Percentiles rank a stretch among this genome's conserved stretches.
phyloP scores from a whole-genome alignment of 805 yeast genomes.

The Pachysolen tannophilus region DNA sequence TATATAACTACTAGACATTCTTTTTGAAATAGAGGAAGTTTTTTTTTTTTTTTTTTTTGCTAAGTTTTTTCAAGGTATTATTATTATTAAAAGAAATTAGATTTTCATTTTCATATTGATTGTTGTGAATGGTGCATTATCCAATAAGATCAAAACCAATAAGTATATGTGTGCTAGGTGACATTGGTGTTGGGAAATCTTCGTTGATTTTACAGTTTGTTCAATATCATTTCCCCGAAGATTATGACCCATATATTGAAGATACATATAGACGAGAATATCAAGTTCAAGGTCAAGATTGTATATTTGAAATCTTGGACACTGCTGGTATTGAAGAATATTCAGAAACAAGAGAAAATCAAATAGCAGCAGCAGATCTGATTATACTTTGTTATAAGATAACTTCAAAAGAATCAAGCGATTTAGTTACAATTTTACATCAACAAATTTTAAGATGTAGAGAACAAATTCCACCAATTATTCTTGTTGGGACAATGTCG shows the following conservation, averaged over 20 bases:
- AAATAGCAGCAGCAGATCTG: conserved; percentile 32
- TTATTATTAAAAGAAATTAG: too few relatives aligned
- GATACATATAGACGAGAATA: conserved; percentile 16
- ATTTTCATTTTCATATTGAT: too few relatives aligned
- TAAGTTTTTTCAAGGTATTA: too few relatives aligned
- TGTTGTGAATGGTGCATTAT: too few relatives aligned
- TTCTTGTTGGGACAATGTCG: conserved; percentile 72
- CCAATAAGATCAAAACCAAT: conserved; percentile 7
- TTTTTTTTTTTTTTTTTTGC: too few relatives aligned
- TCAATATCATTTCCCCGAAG: conserved; percentile 15
- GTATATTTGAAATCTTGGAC: conserved; percentile 51
- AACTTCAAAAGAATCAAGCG: conserved; percentile 39
- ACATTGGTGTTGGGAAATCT: conserved; percentile 24
- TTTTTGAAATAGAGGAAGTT: too few relatives aligned
- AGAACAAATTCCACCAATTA: conserved; percentile 31
- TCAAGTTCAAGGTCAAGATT: conserved; percentile 28
- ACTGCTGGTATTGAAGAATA: conserved; percentile 80
- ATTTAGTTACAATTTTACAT: conserved; percentile 23
- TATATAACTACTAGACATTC: too few relatives aligned
- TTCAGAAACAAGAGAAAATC: conserved; percentile 12
- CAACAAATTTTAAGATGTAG: conserved; percentile 76
- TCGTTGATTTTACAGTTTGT: conserved; percentile 17
- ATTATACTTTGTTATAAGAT: conserved; percentile 43
- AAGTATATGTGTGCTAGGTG: conserved; percentile 22
- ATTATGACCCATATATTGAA: conserved; percentile 19